These are phyloP conservation scores for Calocybe gangraenosa DNA, from an alignment of 768 basidiomycete genomes.

Conservation along the genomic window DNA sequence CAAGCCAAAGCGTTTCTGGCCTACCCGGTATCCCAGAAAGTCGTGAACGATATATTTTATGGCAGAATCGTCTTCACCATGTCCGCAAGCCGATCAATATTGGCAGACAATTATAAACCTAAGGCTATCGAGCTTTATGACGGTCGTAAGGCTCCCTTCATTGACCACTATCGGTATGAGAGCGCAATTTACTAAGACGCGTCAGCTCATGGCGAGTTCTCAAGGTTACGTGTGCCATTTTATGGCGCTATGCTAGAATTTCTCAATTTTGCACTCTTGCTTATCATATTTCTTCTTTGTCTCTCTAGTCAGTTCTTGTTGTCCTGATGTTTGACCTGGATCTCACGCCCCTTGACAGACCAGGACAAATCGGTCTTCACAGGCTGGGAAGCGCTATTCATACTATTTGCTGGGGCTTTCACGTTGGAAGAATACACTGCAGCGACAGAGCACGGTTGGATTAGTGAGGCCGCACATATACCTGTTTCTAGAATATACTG, in stretches of 20 bases:
- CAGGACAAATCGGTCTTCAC: constrained; percentile 49
- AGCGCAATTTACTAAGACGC: not conserved
- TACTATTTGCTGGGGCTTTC: constrained; percentile 75
- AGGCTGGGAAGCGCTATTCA: constrained; percentile 67
- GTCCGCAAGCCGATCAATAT: constrained; percentile 62
- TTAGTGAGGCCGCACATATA: constrained; percentile 49
- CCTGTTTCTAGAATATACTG: constrained; percentile 2
- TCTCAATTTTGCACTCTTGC: constrained; percentile 64
- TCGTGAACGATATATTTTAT: constrained; percentile 83
- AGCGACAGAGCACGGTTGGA: constrained; percentile 84
- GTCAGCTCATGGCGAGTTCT: constrained; percentile 3
- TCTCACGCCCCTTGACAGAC: constrained; percentile 33
- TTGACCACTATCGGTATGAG: constrained; percentile 77
- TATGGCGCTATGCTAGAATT: constrained; percentile 80
- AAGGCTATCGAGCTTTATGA: constrained; percentile 73
- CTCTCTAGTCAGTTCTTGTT: constrained; percentile 55
- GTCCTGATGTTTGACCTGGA: not conserved
- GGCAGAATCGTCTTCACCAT: constrained; percentile 72
- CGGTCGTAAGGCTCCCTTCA: constrained; percentile 57
- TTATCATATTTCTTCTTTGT: constrained; percentile 69
- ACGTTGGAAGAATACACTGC: constrained; percentile 85
- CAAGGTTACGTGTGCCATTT: constrained; percentile 74
- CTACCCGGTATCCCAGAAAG: constrained; percentile 78
- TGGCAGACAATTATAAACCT: constrained; percentile 89
- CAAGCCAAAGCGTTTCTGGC: constrained; percentile 81